These are phyloP conservation scores for Carex pumila DNA, from an alignment of 176 grass and related monocot genomes.

Conservation along the genomic window DNA sequence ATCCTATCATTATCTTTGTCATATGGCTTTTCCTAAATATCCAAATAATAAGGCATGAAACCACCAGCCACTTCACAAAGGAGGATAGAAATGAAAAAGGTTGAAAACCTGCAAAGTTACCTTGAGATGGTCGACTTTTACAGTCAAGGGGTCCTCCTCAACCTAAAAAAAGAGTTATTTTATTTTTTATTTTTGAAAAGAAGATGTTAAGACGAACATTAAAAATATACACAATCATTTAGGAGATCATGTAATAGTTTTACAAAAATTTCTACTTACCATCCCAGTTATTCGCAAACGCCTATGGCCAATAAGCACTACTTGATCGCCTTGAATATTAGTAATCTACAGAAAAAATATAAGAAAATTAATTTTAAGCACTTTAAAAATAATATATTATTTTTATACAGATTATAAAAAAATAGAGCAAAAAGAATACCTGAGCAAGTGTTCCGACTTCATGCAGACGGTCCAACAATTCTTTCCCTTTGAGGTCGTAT, in stretches of 20 bases:
- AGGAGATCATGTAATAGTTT: background rate
- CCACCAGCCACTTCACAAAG: background rate
- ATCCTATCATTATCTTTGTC: constrained; percentile 89
- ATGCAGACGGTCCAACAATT: constrained; percentile 82
- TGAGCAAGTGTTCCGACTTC: constrained; percentile 87
- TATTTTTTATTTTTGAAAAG: background rate
- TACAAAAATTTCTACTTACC: constrained; percentile 27
- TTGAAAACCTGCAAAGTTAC: constrained; percentile 35
- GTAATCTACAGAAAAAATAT: constrained; percentile 66
- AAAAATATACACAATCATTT: background rate
- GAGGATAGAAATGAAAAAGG: constrained; percentile 2
- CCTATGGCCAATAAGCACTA: constrained; percentile 74
- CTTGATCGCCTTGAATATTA: constrained; percentile 88
- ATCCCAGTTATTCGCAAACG: constrained; percentile 81
- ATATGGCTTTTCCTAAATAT: constrained; percentile 68
- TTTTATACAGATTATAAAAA: background rate
- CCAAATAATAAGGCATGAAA: background rate
- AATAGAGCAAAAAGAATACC: constrained; percentile 39
- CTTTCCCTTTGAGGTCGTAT: constrained; percentile 92
- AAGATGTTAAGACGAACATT: background rate
- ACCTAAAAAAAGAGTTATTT: constrained; percentile 38
- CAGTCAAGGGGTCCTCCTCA: constrained; percentile 92
- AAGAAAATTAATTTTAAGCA: constrained; percentile 8
- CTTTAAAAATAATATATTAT: background rate
- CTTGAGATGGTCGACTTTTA: constrained; percentile 95